A percentile compares a stretch with the other conserved stretches of the same genome.
Conservation (phyloP, 1,284 basidiomycete genomes). For the Stygiomarasmius scandens region DNA sequence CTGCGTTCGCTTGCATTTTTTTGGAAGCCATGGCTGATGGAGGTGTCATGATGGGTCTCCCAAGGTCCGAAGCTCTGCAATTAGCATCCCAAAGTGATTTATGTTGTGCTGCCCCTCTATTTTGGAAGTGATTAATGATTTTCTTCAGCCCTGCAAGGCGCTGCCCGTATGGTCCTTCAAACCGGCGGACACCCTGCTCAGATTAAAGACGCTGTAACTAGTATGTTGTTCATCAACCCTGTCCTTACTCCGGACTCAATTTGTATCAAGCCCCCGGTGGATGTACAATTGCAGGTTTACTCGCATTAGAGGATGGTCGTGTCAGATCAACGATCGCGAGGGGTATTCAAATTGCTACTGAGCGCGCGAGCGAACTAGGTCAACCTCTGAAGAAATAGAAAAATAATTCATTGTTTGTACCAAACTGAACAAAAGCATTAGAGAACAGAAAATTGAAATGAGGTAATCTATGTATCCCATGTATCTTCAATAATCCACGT, state of each 20-base stretch:
- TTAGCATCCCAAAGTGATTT: slow-evolving; percentile 89
- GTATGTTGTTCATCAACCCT: slow-evolving; percentile 48
- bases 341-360: slow-evolving; percentile 92
- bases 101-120: background rate
- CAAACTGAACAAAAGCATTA: too few relatives aligned
- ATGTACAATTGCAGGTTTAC: slow-evolving; percentile 95
- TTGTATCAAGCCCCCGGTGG: slow-evolving; percentile 84
- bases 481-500: slow-evolving; percentile 29
- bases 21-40: slow-evolving; percentile 99
- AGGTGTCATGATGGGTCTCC: slow-evolving; percentile 99
- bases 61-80: slow-evolving; percentile 91
- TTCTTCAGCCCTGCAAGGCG: slow-evolving; percentile 86
- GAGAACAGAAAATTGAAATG: too few relatives aligned
- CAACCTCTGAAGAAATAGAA: slow-evolving; percentile 55
- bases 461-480: slow-evolving; percentile 36
- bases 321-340: slow-evolving; percentile 95
- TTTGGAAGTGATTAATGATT: background rate
- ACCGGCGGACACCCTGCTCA: slow-evolving; percentile 91
- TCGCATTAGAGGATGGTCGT: slow-evolving; percentile 93
- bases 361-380: slow-evolving; percentile 82
- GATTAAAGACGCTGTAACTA: slow-evolving; percentile 97
- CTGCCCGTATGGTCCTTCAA: slow-evolving; percentile 94
- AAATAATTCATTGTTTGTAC: too few relatives aligned
- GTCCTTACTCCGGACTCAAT: slow-evolving; percentile 8
- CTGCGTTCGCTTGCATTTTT: slow-evolving; percentile 96